Conservation (phyloP, 257 asterid species). For the Echites panduratus region DNA sequence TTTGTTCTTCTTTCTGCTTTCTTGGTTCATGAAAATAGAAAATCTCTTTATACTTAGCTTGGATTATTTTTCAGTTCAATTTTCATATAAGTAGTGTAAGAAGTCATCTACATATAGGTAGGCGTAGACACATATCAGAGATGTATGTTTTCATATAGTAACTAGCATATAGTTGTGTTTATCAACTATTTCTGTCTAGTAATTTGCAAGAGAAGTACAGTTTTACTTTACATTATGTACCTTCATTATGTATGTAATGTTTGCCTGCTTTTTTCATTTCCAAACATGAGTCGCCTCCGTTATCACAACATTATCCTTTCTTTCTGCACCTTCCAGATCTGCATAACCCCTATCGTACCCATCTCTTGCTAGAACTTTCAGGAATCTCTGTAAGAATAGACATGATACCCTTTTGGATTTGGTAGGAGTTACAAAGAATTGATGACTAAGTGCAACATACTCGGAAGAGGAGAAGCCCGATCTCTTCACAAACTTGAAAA, state of each 20-base stretch:
- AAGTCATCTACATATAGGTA: not conserved
- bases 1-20: not conserved
- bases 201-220: not conserved
- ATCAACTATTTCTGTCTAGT: not conserved
- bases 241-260: no score
- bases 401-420: slow-evolving; percentile 16
- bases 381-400: not conserved
- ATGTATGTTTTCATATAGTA: not conserved
- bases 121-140: not conserved
- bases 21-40: not conserved
- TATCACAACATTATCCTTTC: not conserved
- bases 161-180: not conserved
- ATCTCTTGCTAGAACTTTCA: not conserved
- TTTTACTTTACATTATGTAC: not conserved
- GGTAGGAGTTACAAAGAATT: slow-evolving; percentile 90
- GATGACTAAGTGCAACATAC: slow-evolving; percentile 71
- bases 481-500: slow-evolving; percentile 61
- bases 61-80: not conserved
- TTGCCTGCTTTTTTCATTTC: not conserved
- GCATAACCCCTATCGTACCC: not conserved
- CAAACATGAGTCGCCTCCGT: not conserved
- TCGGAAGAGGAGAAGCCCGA: slow-evolving; percentile 94
- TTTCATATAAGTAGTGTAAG: not conserved
- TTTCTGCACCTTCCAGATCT: not conserved
- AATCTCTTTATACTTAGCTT: not conserved